Conservation (phyloP, 345 rosid species). For the Pistacia atlantica region DNA sequence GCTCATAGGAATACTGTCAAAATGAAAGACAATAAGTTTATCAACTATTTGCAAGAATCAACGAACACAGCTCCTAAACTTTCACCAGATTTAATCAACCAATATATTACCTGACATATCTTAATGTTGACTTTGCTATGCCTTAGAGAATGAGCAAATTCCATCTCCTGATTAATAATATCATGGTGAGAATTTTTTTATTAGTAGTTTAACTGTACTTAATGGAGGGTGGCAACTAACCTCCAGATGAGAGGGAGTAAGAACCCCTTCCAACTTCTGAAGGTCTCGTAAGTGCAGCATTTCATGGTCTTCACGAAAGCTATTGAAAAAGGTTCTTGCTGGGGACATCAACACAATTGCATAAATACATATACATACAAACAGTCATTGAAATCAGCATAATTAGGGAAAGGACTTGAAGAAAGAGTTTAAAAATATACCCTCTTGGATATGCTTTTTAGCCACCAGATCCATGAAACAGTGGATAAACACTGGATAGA, state of each 20-base stretch:
- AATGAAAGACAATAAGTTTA: slow-evolving; percentile 11
- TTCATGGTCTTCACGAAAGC: slow-evolving; percentile 87
- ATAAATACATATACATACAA: background rate
- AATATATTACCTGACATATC: slow-evolving; percentile 74
- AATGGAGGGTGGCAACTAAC: slow-evolving; percentile 36
- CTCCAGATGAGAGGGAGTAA: slow-evolving; percentile 92
- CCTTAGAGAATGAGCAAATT: slow-evolving; percentile 87
- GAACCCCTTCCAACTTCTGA: slow-evolving; percentile 93
- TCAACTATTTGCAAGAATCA: slow-evolving; percentile 20
- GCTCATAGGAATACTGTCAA: slow-evolving; percentile 89
- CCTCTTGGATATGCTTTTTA: slow-evolving; percentile 78
- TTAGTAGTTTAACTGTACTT: background rate
- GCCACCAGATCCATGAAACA: slow-evolving; percentile 93
- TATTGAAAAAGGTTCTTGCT: slow-evolving; percentile 79
- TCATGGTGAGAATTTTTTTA: background rate
- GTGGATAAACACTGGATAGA: slow-evolving; percentile 93
- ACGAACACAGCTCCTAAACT: background rate
- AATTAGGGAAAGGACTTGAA: background rate
- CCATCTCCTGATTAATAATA: slow-evolving; percentile 75
- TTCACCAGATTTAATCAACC: background rate
- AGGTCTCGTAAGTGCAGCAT: slow-evolving; percentile 86
- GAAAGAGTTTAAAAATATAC: slow-evolving; percentile 37
- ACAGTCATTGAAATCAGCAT: slow-evolving; percentile 11
- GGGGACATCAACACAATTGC: slow-evolving; percentile 23
- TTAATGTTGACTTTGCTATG: slow-evolving; percentile 86